Evolutionary conservation across 2,329 filamentous ascomycete species (phyloP), one percentile per base, ranked within the genome.

Genomic region (Daldinia sp.): DNA sequence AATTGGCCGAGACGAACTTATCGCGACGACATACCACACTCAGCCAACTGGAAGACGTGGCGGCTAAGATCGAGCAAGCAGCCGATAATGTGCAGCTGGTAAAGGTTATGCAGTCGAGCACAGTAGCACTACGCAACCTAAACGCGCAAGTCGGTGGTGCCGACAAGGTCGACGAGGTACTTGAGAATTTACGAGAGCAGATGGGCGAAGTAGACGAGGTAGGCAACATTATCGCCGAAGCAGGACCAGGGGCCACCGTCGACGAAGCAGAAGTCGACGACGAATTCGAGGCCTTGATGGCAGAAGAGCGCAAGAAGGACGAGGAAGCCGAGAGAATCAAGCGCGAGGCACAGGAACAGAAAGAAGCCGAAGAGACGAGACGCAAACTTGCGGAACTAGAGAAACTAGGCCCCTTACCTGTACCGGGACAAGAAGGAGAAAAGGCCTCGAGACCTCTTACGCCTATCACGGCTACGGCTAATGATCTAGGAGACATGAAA

Each of bases 231-330:
- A 86, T 98, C 69, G 89, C 90, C 59, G 93, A 96, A 73, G 80
- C 81, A 6, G 84, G 82, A 12, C 82, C 81, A 13, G 44, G 79
- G 73, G 60, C 79, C 77, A 70, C 79, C 0, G 84, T 97, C 35
- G 93, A 97, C 78, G 94, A 97, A 76, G 86, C 77, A 20, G 94
- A 97, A 78, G 88, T 98, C 62, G 94, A 98, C 73, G 92, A 95
- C 67, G 95, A 98, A 82, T 85, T 98, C 53, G 91, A 92, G 72
- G 90, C 86, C 3, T 82, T 99, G 82, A 90, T 94, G 80, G 82
- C 78, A 37, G 84, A 88, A 71, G 87, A 89, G 73, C 80, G 76
- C 71, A 82, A 83, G 75, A 86, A 87, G 76, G 85, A 88, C 64
- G 82, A 84, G 66, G 81, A 82, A 66, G 80, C 79, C 10, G 74